Evolutionary conservation across 1,284 basidiomycete genomes (phyloP).

Genomic region (Heterobasidion annosum): DNA sequence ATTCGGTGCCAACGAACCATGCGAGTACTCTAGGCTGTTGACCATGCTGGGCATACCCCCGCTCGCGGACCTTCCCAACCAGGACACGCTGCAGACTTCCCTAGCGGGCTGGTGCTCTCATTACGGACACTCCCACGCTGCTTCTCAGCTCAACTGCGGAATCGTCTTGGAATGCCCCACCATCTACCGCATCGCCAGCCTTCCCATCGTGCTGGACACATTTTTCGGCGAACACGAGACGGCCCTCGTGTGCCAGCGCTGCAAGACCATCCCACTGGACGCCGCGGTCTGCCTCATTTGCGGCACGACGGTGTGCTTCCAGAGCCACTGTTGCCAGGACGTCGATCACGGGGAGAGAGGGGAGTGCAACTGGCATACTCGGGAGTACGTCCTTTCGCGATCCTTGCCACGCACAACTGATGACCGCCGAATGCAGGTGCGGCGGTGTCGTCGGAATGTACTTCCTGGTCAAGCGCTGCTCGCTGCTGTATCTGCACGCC

Average conservation of each 20-base stretch:
- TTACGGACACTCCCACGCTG: conserved; percentile 67
- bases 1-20: conserved; percentile 24
- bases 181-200: conserved; percentile 76
- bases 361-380: conserved; percentile 94
- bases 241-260: conserved; percentile 67
- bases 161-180: conserved; percentile 79
- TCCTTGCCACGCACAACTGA: conserved; percentile 7
- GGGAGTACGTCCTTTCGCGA: conserved; percentile 56
- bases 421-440: conserved; percentile 46
- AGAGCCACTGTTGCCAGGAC: conserved; percentile 89
- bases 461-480: conserved; percentile 89
- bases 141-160: conserved; percentile 63
- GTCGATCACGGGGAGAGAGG: conserved; percentile 53
- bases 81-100: conserved; percentile 76
- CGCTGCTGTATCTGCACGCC: conserved; percentile 87
- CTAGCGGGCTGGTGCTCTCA: conserved; percentile 80
- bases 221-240: conserved; percentile 69
- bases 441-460: conserved; percentile 85
- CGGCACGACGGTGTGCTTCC: conserved; percentile 83
- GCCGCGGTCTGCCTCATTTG: conserved; percentile 92
- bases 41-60: conserved; percentile 69
- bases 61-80: conserved; percentile 66
- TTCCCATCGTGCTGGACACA: conserved; percentile 80
- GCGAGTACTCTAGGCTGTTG: conserved; percentile 80
- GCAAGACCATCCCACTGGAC: conserved; percentile 74